Evolutionary conservation across 2,329 filamentous ascomycete genomes (phyloP), one percentile per base, ranked within the genome.

Genomic region (Amesomyces nigricolor): DNA sequence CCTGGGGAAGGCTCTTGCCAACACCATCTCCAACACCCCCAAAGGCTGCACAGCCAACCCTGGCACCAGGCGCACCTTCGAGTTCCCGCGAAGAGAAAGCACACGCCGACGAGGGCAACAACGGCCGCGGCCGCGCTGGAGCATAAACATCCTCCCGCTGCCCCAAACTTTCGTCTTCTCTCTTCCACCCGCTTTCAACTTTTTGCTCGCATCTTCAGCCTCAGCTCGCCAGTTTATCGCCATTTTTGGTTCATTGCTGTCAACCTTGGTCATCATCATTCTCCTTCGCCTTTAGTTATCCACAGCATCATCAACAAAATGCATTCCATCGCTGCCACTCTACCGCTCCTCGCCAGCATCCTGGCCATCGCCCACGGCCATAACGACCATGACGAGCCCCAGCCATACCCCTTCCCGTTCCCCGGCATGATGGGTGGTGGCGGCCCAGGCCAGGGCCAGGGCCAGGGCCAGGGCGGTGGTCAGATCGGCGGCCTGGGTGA

Each of bases 151-250:
- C 10, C n/a, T 30, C 35, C 30, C 26, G 13, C 19, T 8, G 47
- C 22, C 17, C 4, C 37, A 17, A 17, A 13, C 29, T 40, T 42
- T 44, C 50, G 40, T 50, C 42, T n/a, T 43, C 39, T 35, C n/a
- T 19, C 45, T 22, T 29, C 44, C 42, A 45, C 4, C 26, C 39
- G 9, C 14, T 29, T 17, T 9, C 16, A 54, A 44, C 43, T 51
- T 43, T 50, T 26, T 17, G 53, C 29, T 51, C 56, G 26, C 51
- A 51, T 52, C 30, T 47, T 53, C 56, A 54, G 22, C 26, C 32
- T 43, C 22, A 49, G 14, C 38, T 10, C 17, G 42, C 13, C 29
- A 30, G n/a, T 7, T 26, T 38, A 49, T 43, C 29, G 35, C 37
- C 40, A 26, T 47, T 32, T 42, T 51, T 30, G 32, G 8, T 52